Evolutionary conservation across 495 filamentous ascomycete species (phyloP).

Genomic region (Tuber aestivum): DNA sequence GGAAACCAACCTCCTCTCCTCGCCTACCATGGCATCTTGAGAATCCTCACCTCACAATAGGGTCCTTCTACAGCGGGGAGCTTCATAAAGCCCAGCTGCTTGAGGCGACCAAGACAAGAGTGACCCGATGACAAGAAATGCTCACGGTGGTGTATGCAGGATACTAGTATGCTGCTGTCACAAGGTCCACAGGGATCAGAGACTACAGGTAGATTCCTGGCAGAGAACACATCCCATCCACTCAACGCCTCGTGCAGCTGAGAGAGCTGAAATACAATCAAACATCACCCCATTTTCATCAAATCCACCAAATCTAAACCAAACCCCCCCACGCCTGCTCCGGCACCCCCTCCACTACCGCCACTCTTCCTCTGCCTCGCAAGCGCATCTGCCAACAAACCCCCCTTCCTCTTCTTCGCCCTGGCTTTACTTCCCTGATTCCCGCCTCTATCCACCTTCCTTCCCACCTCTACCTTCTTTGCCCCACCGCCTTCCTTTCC

Average conservation of each 20-base stretch:
- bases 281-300: constrained; percentile 36
- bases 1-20: too few species aligned
- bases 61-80: too few species aligned
- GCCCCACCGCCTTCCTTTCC: constrained; percentile 8
- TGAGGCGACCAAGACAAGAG: not conserved
- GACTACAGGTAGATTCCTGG: not conserved
- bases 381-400: not conserved
- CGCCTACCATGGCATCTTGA: too few species aligned
- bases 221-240: not conserved
- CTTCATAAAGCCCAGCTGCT: too few species aligned
- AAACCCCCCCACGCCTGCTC: constrained; percentile 22
- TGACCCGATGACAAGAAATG: not conserved
- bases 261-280: not conserved
- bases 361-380: not conserved
- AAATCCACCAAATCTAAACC: constrained; percentile 39
- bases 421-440: constrained; percentile 5
- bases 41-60: too few species aligned
- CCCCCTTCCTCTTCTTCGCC: constrained; percentile 17
- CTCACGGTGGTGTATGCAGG: not conserved
- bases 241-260: not conserved
- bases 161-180: not conserved
- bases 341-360: not conserved
- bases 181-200: not conserved
- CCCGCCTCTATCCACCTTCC: not conserved
- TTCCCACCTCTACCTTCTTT: constrained; percentile 4